Conservation (phyloP, 2,329 filamentous ascomycete species). For the Fusarium sp. region DNA sequence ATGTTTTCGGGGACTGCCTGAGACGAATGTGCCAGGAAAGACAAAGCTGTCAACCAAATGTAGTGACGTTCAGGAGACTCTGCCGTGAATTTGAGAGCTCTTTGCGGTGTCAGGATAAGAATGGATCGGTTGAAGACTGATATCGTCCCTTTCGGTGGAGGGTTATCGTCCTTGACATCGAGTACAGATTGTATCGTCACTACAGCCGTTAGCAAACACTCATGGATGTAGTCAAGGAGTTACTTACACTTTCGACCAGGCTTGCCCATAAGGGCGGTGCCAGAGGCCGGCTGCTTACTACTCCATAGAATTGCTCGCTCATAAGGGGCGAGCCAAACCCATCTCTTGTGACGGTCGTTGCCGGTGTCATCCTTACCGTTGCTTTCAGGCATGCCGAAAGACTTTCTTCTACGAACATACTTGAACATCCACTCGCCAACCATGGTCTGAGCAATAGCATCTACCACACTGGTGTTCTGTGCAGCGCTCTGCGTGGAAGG, state of each 20-base stretch:
- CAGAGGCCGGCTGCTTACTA: conserved; percentile 92
- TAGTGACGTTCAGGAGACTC: conserved; percentile 86
- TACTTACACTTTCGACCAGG: conserved; percentile 91
- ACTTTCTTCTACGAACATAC: conserved; percentile 87
- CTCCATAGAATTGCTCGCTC: conserved; percentile 98
- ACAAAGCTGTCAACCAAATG: conserved; percentile 92
- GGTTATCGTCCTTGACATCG: conserved; percentile 95
- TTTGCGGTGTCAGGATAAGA: conserved; percentile 90
- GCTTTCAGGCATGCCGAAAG: conserved; percentile 82
- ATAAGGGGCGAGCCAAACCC: conserved; percentile 98
- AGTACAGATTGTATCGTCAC: conserved; percentile 96
- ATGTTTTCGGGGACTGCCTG: conserved; percentile 82
- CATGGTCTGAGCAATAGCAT: conserved; percentile 98
- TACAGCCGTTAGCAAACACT: conserved; percentile 57
- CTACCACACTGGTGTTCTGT: conserved; percentile 84
- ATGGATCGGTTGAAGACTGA: conserved; percentile 91
- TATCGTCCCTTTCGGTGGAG: conserved; percentile 76
- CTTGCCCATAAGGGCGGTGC: conserved; percentile 91
- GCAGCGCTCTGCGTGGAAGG: conserved; percentile 63
- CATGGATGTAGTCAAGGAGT: conserved; percentile 16
- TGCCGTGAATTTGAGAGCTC: conserved; percentile 95
- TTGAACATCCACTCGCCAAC: conserved; percentile 98
- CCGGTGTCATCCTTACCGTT: conserved; percentile 76
- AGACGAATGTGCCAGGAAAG: conserved; percentile 91
- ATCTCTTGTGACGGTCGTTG: conserved; percentile 89